These are phyloP conservation scores for Naganishia sp. DNA, from an alignment of 1,284 basidiomycete genomes.

Conservation along the genomic window DNA sequence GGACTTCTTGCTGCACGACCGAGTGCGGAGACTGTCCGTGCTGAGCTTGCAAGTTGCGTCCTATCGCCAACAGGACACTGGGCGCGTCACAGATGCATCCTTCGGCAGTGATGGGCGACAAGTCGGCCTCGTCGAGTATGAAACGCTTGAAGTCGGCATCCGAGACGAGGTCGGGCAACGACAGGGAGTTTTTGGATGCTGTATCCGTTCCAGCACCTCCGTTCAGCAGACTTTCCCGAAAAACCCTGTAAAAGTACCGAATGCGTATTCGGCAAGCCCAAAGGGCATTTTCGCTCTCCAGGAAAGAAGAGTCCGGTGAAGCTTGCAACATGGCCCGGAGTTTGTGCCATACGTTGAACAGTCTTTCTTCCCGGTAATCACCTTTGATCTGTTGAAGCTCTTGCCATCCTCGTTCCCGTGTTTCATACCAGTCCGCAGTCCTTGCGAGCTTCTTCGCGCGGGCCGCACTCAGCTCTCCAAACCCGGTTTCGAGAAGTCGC, in stretches of 20 bases:
- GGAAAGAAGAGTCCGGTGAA: not conserved
- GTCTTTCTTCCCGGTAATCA: slow-evolving; percentile 10
- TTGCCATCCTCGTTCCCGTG: slow-evolving; percentile 8
- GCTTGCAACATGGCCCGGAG: not conserved
- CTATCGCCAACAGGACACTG: slow-evolving; percentile 5
- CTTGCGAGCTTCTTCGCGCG: slow-evolving; percentile 6
- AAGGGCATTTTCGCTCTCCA: slow-evolving; percentile 9
- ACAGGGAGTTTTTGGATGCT: not conserved
- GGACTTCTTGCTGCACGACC: slow-evolving; percentile 8
- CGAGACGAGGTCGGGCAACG: not conserved
- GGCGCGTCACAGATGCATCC: not conserved
- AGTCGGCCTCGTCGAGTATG: not conserved
- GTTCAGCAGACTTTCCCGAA: not conserved
- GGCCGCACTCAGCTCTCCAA: not conserved
- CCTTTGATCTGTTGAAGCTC: slow-evolving; percentile 11
- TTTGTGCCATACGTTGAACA: slow-evolving; percentile 7
- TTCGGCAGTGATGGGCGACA: not conserved
- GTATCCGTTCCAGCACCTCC: not conserved
- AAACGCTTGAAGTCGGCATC: slow-evolving; percentile 15
- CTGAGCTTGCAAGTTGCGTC: not conserved
- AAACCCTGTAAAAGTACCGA: slow-evolving; percentile 12
- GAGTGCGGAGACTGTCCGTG: slow-evolving; percentile 4
- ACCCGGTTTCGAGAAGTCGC: slow-evolving; percentile 15
- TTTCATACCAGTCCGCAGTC: slow-evolving; percentile 16
- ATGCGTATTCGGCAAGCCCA: slow-evolving; percentile 19